These are phyloP conservation scores for Phlebiopsis flavidoalba DNA, from an alignment of 768 basidiomycete genomes.

Conservation along the genomic window DNA sequence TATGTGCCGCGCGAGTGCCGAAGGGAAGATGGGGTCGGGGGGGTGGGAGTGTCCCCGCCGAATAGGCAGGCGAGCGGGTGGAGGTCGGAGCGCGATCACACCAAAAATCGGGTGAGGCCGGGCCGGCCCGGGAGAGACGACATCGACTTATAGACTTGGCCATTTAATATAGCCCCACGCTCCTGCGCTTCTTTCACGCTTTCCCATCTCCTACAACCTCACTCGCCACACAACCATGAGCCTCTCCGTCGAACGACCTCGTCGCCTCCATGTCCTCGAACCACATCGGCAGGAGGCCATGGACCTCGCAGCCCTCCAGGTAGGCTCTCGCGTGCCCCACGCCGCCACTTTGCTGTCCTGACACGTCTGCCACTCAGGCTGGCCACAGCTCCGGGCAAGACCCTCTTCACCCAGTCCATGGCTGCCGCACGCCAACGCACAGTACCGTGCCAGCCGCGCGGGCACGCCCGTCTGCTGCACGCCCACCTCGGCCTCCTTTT, in stretches of 20 bases:
- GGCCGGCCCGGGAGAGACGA: conserved; percentile 7
- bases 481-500: conserved; percentile 19
- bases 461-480: conserved; percentile 23
- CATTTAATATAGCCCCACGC: neutral
- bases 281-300: conserved; percentile 52
- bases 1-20: neutral
- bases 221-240: conserved; percentile 23
- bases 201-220: neutral
- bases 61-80: neutral
- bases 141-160: neutral
- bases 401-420: conserved; percentile 32
- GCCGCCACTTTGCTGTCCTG: conserved; percentile 16
- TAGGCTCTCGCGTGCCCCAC: conserved; percentile 21
- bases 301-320: conserved; percentile 45
- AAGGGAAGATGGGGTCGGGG: neutral
- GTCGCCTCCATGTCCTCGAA: conserved; percentile 40
- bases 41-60: neutral
- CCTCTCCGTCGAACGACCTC: conserved; percentile 46
- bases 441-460: conserved; percentile 18
- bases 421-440: conserved; percentile 12
- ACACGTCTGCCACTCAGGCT: conserved; percentile 24
- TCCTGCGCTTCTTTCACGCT: neutral
- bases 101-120: neutral
- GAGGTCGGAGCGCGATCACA: conserved; percentile 6
- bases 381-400: conserved; percentile 43